Base-by-base conservation (phyloP, 352 stramenopile genomes). In the Phytopythium vexans region DNA sequence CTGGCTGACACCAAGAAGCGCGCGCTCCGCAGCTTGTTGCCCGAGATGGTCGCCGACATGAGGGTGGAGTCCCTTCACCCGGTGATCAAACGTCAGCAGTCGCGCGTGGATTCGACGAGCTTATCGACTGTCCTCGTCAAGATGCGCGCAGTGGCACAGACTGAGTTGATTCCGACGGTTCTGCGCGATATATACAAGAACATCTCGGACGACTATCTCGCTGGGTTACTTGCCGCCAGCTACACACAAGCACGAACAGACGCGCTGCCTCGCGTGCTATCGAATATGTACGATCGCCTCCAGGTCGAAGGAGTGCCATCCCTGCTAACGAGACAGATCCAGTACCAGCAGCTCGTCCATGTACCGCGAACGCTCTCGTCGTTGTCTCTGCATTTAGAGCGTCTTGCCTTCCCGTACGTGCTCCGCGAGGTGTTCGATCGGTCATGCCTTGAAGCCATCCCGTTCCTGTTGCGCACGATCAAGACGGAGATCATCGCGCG, bases 1-100 rank as follows among this genome's bases (percentile, higher is more conserved):
- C 41, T 90, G n/a, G 82, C 79, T 6, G 48, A 76, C 0, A 77
- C 75, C 3, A 92, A 90, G 62, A 49, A 79, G 39, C 68, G 77
- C 16, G 75, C 64, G 8, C 65, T 84, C 21, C 60, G 67, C 36
- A 66, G 72, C 3, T 78, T 84, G 14, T 41, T 90, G 3, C 68
- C 73, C 1, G 49, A 62, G 0, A 62, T 86, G 36, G 62, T 74
- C 7, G 36, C 58, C 3, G 46, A 56, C 6, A 62, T 81, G 2
- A 63, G 61, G 12, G 43, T 49, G 0, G 70, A 89, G 36, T 72
- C 64, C 11, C 42, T 92, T 1, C 56, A 44, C 0, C 54, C 68
- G 0, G 77, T 77, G 52, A 65, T 92, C 40, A 32, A 44, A 1
- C 64, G 63, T 0, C 79, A 89, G 47, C 66, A 60, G 15, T 50